Percentiles rank a stretch among this genome's conserved stretches.
Conservation (phyloP, 1,284 basidiomycete genomes). For the Tylopilus orsonianus region DNA sequence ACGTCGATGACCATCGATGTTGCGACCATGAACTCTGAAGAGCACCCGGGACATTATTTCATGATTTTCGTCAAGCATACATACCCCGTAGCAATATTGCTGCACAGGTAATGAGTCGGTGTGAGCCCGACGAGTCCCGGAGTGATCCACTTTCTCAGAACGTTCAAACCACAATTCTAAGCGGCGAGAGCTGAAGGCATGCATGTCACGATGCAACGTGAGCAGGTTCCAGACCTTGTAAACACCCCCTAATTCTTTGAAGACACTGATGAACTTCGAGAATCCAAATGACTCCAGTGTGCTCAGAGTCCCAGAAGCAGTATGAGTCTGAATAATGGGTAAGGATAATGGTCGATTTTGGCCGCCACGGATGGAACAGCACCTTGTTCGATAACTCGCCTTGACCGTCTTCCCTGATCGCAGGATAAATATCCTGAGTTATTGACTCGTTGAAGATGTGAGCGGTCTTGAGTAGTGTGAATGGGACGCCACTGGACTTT, state of each 20-base stretch:
- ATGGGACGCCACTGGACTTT: background rate
- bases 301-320: background rate
- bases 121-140: no score
- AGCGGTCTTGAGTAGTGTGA: background rate
- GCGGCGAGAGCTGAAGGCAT: background rate
- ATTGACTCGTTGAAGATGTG: background rate
- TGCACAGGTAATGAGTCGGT: background rate
- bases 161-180: background rate
- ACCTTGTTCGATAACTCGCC: background rate
- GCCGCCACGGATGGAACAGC: background rate
- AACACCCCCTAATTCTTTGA: background rate
- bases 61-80: background rate
- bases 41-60: no score
- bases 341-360: background rate
- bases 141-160: background rate
- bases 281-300: background rate
- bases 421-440: background rate
- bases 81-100: background rate
- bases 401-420: background rate
- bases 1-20: background rate
- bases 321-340: background rate
- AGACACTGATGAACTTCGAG: background rate
- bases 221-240: background rate
- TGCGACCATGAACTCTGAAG: background rate
- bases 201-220: background rate